Percentiles rank a stretch among this genome's conserved stretches.
phyloP scores from a whole-genome alignment of 768 basidiomycete genomes.

The Grammothele lineata region DNA sequence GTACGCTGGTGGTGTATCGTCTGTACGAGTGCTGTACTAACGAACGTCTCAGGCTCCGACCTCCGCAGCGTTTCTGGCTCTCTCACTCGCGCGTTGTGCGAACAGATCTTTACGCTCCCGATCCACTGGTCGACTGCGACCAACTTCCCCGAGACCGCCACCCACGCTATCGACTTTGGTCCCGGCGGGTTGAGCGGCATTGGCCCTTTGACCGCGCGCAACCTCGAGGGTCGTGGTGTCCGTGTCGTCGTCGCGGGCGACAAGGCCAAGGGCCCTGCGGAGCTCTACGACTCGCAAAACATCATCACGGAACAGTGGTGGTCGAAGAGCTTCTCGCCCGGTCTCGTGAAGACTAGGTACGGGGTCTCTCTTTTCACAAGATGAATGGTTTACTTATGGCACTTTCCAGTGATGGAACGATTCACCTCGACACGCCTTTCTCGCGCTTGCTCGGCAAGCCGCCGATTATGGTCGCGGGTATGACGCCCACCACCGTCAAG shows the following conservation, averaged over 20 bases:
- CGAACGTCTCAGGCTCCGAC: conserved; percentile 67
- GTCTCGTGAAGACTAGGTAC: conserved; percentile 85
- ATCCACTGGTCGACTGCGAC: conserved; percentile 95
- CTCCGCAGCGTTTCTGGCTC: conserved; percentile 66
- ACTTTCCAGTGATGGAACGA: conserved; percentile 80
- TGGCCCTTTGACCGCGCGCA: conserved; percentile 84
- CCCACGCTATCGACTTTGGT: conserved; percentile 95
- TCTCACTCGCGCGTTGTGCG: conserved; percentile 83
- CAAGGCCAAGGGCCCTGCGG: conserved; percentile 82
- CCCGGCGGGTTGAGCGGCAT: conserved; percentile 93
- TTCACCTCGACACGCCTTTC: conserved; percentile 94
- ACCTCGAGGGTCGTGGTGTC: conserved; percentile 91
- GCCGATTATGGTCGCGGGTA: conserved; percentile 98
- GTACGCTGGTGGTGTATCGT: too few species aligned
- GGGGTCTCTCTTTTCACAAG: too few species aligned
- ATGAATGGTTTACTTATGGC: too few species aligned
- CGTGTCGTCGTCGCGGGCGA: conserved; percentile 90
- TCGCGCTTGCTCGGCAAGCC: conserved; percentile 94
- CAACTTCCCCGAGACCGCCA: conserved; percentile 83
- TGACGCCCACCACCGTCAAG: conserved; percentile 97
- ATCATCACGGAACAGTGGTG: conserved; percentile 85
- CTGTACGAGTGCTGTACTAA: too few species aligned
- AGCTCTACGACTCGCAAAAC: conserved; percentile 65
- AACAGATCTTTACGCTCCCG: conserved; percentile 87
- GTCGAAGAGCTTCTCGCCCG: conserved; percentile 84